Conservation (phyloP, 495 filamentous ascomycete genomes). For the Chaetomium tenue region DNA sequence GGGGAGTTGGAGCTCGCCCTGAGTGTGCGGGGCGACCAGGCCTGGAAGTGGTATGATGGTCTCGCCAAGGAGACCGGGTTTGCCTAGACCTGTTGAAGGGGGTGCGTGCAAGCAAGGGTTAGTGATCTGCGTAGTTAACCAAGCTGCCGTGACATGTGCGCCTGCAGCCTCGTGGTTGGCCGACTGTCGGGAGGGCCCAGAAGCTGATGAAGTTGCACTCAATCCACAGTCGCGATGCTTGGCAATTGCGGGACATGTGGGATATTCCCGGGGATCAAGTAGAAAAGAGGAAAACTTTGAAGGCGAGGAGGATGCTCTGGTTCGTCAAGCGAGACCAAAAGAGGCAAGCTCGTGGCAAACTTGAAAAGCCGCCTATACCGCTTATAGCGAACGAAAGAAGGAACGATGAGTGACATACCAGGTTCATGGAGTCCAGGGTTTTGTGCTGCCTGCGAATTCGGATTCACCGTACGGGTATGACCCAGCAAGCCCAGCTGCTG, state of each 20-base stretch:
- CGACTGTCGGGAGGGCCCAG: not conserved
- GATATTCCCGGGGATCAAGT: not conserved
- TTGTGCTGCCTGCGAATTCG: not conserved
- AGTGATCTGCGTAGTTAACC: conserved; percentile 34
- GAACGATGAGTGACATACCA: not conserved
- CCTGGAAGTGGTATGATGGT: conserved; percentile 35
- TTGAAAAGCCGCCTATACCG: not conserved
- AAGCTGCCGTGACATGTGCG: conserved; percentile 4
- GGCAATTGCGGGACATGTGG: not conserved
- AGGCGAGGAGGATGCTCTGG: not conserved
- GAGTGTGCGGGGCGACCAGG: conserved; percentile 32
- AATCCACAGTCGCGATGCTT: not conserved
- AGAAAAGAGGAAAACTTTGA: not conserved
- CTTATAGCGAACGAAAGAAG: not conserved
- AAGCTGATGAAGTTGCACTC: conserved; percentile 2
- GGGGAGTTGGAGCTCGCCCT: conserved; percentile 18
- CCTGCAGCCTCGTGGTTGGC: conserved; percentile 9
- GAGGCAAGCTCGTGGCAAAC: not conserved
- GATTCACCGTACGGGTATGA: not conserved
- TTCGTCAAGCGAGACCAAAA: not conserved
- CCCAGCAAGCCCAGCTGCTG: not conserved
- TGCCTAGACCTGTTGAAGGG: conserved; percentile 20
- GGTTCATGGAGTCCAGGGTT: not conserved
- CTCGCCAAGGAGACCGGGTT: conserved; percentile 24
- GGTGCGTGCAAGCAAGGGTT: conserved; percentile 19